Percentiles rank a stretch among this genome's conserved stretches.
phyloP scores from a whole-genome alignment of 2,329 filamentous ascomycete genomes.

The Chaetothyriales sp. region DNA sequence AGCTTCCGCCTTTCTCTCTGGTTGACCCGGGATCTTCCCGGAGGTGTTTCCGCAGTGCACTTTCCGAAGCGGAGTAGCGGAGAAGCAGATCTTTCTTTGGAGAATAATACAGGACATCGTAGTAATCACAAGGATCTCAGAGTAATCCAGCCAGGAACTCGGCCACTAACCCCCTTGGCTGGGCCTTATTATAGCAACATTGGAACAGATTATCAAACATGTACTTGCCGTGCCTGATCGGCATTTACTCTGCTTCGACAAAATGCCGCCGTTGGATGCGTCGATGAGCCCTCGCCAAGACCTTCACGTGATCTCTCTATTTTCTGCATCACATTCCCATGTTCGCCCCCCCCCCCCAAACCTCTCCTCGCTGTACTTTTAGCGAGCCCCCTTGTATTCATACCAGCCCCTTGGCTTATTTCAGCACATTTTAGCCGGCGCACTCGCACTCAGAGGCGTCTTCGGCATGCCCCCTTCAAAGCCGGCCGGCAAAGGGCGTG shows the following conservation, averaged over 20 bases:
- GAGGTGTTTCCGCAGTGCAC: background rate
- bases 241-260: too few species aligned
- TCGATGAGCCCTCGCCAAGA: background rate
- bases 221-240: background rate
- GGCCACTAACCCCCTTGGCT: too few species aligned
- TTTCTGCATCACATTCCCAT: background rate
- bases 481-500: slow-evolving; percentile 23
- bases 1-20: background rate
- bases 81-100: too few species aligned
- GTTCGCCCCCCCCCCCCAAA: background rate
- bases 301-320: background rate
- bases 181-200: too few species aligned
- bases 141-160: too few species aligned
- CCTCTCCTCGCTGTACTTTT: too few species aligned
- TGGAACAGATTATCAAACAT: too few species aligned
- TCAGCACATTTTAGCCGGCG: background rate
- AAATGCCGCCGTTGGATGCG: background rate
- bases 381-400: too few species aligned
- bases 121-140: too few species aligned
- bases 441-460: background rate
- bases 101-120: background rate
- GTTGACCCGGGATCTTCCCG: background rate
- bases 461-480: background rate
- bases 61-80: background rate
- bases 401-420: too few species aligned